Percentiles rank a stretch among this genome's conserved stretches.
Conservation (phyloP, 768 basidiomycete genomes). For the Dendrothele bispora region DNA sequence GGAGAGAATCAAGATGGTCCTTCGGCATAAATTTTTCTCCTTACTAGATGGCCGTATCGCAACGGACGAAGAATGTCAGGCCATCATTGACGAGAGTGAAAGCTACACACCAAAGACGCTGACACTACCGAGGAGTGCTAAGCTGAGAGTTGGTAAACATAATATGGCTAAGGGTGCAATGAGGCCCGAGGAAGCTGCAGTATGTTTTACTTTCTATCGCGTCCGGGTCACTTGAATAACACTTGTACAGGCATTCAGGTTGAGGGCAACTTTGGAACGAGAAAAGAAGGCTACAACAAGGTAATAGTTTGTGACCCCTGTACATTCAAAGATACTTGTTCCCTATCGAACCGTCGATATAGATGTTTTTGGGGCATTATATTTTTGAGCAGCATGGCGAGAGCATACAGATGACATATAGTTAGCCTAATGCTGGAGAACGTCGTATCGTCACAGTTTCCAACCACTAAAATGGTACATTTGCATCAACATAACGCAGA, state of each 20-base stretch:
- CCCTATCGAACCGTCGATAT: background rate
- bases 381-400: background rate
- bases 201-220: conserved; percentile 32
- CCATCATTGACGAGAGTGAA: conserved; percentile 51
- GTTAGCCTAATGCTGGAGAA: background rate
- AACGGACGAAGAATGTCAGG: conserved; percentile 71
- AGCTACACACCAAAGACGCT: conserved; percentile 31
- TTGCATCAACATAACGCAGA: conserved; percentile 8
- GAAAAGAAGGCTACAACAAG: conserved; percentile 2
- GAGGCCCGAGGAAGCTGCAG: conserved; percentile 81
- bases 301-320: background rate
- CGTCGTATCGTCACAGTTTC: too few relatives aligned
- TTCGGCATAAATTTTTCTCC: conserved; percentile 85
- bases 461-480: conserved; percentile 12
- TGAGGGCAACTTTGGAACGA: conserved; percentile 65
- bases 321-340: background rate
- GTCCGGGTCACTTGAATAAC: background rate
- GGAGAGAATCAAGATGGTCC: conserved; percentile 80
- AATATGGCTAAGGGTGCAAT: conserved; percentile 89
- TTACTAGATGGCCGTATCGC: conserved; percentile 71
- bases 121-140: conserved; percentile 45
- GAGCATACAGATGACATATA: background rate
- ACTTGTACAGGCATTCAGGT: conserved; percentile 56
- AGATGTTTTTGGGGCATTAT: background rate
- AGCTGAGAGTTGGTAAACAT: conserved; percentile 68